Percentiles rank a stretch among this genome's conserved stretches.
Evolutionary conservation across 75 land plant species (phyloP).

Genomic region (Larix kaempferi): DNA sequence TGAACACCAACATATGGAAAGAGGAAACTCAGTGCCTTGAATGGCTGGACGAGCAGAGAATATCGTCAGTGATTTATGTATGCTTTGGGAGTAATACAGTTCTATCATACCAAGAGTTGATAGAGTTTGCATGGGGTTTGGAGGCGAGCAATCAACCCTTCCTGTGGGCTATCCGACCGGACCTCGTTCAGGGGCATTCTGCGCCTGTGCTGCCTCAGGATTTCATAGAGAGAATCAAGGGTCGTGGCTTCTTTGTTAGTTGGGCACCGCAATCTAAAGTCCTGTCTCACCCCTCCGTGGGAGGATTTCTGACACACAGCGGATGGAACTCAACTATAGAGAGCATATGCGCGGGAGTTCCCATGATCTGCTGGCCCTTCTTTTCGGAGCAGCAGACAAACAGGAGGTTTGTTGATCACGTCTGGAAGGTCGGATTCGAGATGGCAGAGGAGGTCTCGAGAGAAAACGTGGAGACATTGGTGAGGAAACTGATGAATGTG

Average conservation of each 20-base stretch:
- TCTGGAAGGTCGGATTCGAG: background rate
- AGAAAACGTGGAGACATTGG: conserved; percentile 13
- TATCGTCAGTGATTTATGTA: conserved; percentile 30
- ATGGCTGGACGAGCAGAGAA: conserved; percentile 26
- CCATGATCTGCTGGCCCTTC: conserved; percentile 51
- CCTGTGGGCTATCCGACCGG: conserved; percentile 32
- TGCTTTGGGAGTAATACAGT: conserved; percentile 39
- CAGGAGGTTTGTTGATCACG: conserved; percentile 7
- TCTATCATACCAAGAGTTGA: conserved; percentile 13
- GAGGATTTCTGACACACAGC: conserved; percentile 45
- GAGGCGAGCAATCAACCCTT: conserved; percentile 23
- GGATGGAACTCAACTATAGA: conserved; percentile 60
- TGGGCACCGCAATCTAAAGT: conserved; percentile 46
- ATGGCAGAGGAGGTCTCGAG: conserved; percentile 18
- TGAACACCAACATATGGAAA: conserved; percentile 22
- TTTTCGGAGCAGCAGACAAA: conserved; percentile 52
- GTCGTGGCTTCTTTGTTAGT: conserved; percentile 14
- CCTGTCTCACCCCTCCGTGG: conserved; percentile 36
- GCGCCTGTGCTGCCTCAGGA: too few relatives aligned
- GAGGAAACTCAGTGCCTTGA: conserved; percentile 24
- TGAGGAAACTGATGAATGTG: conserved; percentile 17
- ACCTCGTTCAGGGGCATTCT: conserved; percentile 5
- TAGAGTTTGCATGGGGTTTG: conserved; percentile 32
- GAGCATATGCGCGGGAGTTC: conserved; percentile 31
- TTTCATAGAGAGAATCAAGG: background rate